phyloP scores from a whole-genome alignment of 2,329 filamentous ascomycete genomes.

The Emergomyces orientalis region DNA sequence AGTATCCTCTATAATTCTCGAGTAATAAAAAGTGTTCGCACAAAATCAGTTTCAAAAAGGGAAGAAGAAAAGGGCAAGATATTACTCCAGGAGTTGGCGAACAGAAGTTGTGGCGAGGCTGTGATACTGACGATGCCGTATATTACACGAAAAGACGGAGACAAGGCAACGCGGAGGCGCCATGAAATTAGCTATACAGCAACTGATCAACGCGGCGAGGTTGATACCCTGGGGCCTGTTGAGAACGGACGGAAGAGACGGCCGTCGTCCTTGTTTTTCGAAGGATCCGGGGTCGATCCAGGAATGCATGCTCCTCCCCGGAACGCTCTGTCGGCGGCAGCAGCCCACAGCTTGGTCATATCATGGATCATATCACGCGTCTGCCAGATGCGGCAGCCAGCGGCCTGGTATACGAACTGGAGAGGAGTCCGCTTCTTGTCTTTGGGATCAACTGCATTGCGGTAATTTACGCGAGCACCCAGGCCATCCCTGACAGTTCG shows the following conservation, averaged over 20 bases:
- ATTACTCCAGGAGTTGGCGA: not conserved
- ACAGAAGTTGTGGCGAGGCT: not conserved
- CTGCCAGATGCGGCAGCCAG: conserved; percentile 54
- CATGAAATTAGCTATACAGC: not conserved
- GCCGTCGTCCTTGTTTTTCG: not conserved
- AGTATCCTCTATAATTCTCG: not conserved
- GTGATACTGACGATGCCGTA: not conserved
- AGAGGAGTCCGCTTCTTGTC: conserved; percentile 39
- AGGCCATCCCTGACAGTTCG: conserved; percentile 13
- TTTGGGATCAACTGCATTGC: conserved; percentile 38
- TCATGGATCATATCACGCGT: conserved; percentile 46
- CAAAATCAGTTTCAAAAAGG: not conserved
- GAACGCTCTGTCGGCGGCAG: conserved; percentile 34
- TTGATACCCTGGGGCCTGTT: not conserved
- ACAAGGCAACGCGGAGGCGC: not conserved
- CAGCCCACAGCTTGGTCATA: conserved; percentile 45
- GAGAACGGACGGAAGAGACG: not conserved
- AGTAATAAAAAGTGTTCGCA: not conserved
- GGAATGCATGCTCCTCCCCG: conserved; percentile 30
- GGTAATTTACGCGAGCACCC: conserved; percentile 35
- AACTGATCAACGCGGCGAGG: not conserved
- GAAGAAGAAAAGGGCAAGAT: no score
- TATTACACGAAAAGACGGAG: not conserved
- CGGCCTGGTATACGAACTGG: conserved; percentile 53
- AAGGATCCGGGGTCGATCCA: conserved; percentile 1